Conservation (phyloP, 1,284 basidiomycete genomes). For the Meripilus lineatus region DNA sequence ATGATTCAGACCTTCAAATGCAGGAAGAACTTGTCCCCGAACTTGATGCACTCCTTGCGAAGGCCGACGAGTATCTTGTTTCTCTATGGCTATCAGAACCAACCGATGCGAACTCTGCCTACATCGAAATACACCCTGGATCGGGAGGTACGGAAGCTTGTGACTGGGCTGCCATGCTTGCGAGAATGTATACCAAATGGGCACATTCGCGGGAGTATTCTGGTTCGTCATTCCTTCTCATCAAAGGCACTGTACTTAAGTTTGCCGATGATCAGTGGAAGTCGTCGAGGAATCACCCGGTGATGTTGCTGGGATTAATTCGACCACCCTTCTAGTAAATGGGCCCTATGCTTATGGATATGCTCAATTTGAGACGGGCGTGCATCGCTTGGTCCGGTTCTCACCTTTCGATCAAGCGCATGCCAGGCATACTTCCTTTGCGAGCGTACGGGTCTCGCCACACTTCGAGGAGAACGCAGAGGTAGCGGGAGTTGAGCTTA, state of each 20-base stretch:
- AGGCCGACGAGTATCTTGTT: constrained; percentile 12
- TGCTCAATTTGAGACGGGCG: constrained; percentile 17
- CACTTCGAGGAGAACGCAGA: constrained; percentile 15
- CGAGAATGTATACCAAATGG: constrained; percentile 19
- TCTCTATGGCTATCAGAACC: constrained; percentile 15
- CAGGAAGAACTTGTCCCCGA: constrained; percentile 12
- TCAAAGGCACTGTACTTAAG: neutral
- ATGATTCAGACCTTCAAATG: constrained; percentile 10
- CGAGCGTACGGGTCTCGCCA: constrained; percentile 16
- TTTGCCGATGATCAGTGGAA: constrained; percentile 8
- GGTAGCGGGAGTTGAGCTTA: constrained; percentile 9
- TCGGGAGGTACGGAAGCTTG: constrained; percentile 15
- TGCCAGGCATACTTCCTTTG: constrained; percentile 13
- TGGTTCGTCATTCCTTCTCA: constrained; percentile 7
- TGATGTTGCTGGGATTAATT: constrained; percentile 12
- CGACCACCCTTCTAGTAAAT: constrained; percentile 13
- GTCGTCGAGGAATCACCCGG: constrained; percentile 12
- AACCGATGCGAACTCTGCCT: constrained; percentile 16
- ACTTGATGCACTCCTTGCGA: constrained; percentile 9
- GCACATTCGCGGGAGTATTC: constrained; percentile 14
- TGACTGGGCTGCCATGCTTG: constrained; percentile 17
- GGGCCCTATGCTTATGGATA: constrained; percentile 18
- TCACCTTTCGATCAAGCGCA: constrained; percentile 11
- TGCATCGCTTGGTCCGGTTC: constrained; percentile 14
- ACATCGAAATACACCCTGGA: constrained; percentile 14